Conservation (phyloP, 495 filamentous ascomycete species). For the Pseudoneurospora amorphoporcata region DNA sequence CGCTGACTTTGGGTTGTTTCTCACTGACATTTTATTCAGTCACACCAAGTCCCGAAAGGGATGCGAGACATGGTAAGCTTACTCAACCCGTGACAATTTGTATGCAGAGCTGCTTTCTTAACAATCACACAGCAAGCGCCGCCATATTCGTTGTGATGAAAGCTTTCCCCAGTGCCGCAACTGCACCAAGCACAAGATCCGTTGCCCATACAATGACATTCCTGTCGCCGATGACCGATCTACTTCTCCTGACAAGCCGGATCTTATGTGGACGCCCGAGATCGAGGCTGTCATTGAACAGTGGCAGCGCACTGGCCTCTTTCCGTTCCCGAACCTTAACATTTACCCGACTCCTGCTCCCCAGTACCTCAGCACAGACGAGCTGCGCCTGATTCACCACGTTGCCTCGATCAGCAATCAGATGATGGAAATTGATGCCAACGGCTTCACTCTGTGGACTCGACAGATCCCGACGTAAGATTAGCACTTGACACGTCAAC, state of each 20-base stretch:
- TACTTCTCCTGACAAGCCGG: slow-evolving; percentile 56
- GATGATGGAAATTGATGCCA: slow-evolving; percentile 63
- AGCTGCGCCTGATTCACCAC: slow-evolving; percentile 84
- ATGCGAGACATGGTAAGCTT: slow-evolving; percentile 70
- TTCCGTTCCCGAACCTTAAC: slow-evolving; percentile 76
- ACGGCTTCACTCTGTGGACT: slow-evolving; percentile 82
- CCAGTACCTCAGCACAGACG: slow-evolving; percentile 56
- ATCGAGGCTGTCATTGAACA: slow-evolving; percentile 70
- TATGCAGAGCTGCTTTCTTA: slow-evolving; percentile 10
- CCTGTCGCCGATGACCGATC: slow-evolving; percentile 54
- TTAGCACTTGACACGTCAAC: background rate
- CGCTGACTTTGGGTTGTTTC: background rate
- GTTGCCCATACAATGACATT: slow-evolving; percentile 92
- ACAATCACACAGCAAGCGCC: slow-evolving; percentile 52
- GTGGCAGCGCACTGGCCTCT: slow-evolving; percentile 75
- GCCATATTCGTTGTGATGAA: slow-evolving; percentile 97
- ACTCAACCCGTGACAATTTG: background rate
- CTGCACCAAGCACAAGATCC: slow-evolving; percentile 96
- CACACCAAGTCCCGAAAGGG: slow-evolving; percentile 98
- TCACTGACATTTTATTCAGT: slow-evolving; percentile 33
- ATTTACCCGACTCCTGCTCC: slow-evolving; percentile 58
- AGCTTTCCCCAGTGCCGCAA: slow-evolving; percentile 97
- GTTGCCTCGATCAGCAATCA: slow-evolving; percentile 77
- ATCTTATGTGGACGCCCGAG: slow-evolving; percentile 73
- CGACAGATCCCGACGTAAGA: slow-evolving; percentile 83